Base-by-base conservation (phyloP, 1,284 basidiomycete species). In the Trichosporon asahii region DNA sequence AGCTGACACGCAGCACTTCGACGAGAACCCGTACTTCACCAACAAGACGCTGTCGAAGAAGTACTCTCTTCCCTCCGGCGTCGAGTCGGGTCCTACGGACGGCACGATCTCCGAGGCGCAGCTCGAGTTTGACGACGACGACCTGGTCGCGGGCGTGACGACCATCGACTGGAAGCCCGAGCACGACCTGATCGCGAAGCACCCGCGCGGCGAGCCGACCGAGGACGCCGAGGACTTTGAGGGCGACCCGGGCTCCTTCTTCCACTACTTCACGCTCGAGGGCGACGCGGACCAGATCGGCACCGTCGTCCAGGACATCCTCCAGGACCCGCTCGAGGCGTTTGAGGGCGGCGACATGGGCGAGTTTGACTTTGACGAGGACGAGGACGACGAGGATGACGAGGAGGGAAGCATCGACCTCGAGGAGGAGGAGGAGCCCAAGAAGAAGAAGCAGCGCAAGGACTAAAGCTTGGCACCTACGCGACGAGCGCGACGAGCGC, bases 131-230 rank as follows among this genome's bases (percentile, higher is more conserved):
- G 76, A 78, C 35, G 66, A 68, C n/a, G 73, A 74, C 0, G 74
- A 79, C 64, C 74, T 81, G 1, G 70, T 71, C 1, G 35, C 72
- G 12, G 65, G 44, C n/a, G 80, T 81, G 49, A 71, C 68, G 15
- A 73, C 73, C 69, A 85, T 86, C 73, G 73, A 85, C 57, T 86
- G 86, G 86, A 86, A 86, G 77, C 80, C 83, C 61, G 85, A 83
- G 53, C 79, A 82, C 74, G 83, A 86, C 77, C 80, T 86, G 31
- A 70, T 69, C 70, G 79, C 80, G 74, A 77, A 82, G 69, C 81
- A 84, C 72, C 86, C 86, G 21, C 79, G 84, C 68, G 68, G 70
- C 55, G 65, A 76, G 31, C 76, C 76, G 25, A 64, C 63, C 40
- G 68, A 55, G 65, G 73, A 75, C 63, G 74, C 71, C 15, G 76